Conservation (phyloP, 2,329 filamentous ascomycete genomes). For the Didymosphaeria variabile region DNA sequence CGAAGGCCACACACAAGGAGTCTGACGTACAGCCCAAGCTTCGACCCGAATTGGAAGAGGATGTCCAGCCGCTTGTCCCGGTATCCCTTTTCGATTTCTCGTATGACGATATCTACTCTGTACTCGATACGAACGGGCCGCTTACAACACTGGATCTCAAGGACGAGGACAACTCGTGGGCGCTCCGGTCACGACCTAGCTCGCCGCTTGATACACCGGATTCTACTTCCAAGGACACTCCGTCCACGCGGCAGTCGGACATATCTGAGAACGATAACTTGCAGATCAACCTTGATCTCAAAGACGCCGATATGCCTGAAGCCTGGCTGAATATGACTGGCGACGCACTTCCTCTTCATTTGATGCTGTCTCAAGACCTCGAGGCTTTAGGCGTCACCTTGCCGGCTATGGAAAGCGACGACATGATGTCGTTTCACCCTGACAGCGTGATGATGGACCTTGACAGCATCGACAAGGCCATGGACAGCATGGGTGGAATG, state of each 20-base stretch:
- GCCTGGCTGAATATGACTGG: conserved; percentile 41
- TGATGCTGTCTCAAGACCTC: conserved; percentile 43
- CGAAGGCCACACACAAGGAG: conserved; percentile 39
- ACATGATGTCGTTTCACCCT: conserved; percentile 47
- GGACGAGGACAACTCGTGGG: conserved; percentile 47
- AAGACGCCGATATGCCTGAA: conserved; percentile 45
- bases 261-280: conserved; percentile 54
- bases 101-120: conserved; percentile 45
- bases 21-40: conserved; percentile 24
- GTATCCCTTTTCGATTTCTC: conserved; percentile 43
- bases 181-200: conserved; percentile 40
- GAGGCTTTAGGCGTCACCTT: conserved; percentile 41
- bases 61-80: conserved; percentile 36
- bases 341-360: conserved; percentile 40
- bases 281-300: conserved; percentile 50
- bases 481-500: conserved; percentile 39
- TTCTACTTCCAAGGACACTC: conserved; percentile 49
- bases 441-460: conserved; percentile 42
- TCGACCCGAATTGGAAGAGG: conserved; percentile 33
- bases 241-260: conserved; percentile 52
- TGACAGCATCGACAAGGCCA: conserved; percentile 44
- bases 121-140: conserved; percentile 41
- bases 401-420: conserved; percentile 45
- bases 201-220: conserved; percentile 47
- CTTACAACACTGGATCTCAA: conserved; percentile 47